phyloP scores from a whole-genome alignment of 2,329 filamentous ascomycete species.

The Aspergillus novofumigatus region DNA sequence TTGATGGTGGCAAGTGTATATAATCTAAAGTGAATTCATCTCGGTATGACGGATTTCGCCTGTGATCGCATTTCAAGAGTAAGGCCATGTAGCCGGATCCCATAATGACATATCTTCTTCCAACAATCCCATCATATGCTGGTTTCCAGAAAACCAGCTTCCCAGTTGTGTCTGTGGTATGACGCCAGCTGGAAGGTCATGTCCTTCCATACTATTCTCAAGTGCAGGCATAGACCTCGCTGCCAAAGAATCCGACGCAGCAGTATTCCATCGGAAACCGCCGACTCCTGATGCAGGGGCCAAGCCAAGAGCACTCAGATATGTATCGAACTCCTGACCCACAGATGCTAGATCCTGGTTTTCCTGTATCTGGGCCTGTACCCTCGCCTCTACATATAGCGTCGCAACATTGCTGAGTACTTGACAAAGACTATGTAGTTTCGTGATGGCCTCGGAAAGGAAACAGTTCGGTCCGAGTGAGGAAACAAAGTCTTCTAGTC shows the following conservation, averaged over 20 bases:
- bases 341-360: conserved; percentile 48
- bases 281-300: conserved; percentile 37
- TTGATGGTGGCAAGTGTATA: conserved; percentile 53
- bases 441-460: conserved; percentile 56
- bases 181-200: background rate
- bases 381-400: conserved; percentile 60
- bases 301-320: conserved; percentile 60
- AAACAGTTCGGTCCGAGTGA: conserved; percentile 51
- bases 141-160: conserved; percentile 64
- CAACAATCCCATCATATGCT: conserved; percentile 61
- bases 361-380: conserved; percentile 49
- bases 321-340: conserved; percentile 60
- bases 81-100: conserved; percentile 15
- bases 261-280: conserved; percentile 7
- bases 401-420: conserved; percentile 59
- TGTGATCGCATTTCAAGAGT: background rate
- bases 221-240: conserved; percentile 4
- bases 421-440: conserved; percentile 59
- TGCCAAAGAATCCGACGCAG: background rate
- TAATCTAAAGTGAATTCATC: conserved; percentile 8
- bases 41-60: background rate
- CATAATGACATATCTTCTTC: conserved; percentile 53
- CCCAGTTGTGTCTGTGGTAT: conserved; percentile 44
- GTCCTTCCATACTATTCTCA: conserved; percentile 13
- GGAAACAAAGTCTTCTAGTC: conserved; percentile 54